Percentiles rank a stretch among this genome's conserved stretches.
Evolutionary conservation across 805 yeast genomes (phyloP).

Genomic region (Kodamaea nitidulidarum): DNA sequence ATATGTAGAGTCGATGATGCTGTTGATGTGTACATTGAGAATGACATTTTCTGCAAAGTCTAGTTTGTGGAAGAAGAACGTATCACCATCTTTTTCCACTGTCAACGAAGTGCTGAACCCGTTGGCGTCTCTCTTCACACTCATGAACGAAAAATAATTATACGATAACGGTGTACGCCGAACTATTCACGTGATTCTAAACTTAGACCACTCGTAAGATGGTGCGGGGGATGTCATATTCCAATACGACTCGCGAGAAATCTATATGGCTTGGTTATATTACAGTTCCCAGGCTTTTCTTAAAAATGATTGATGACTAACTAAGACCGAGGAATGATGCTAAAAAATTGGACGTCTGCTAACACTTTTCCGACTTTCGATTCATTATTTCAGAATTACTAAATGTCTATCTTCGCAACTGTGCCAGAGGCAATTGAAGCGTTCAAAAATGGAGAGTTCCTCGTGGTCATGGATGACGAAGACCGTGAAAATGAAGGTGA

Average conservation of each 20-base stretch:
- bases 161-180: too few relatives aligned
- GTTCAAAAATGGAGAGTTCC: conserved; percentile 64
- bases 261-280: too few relatives aligned
- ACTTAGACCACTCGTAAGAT: too few relatives aligned
- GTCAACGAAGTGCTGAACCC: conserved; percentile 12
- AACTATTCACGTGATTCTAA: too few relatives aligned
- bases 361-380: background rate
- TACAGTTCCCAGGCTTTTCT: too few relatives aligned
- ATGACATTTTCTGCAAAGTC: conserved; percentile 38
- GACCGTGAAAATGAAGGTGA: conserved; percentile 97
- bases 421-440: conserved; percentile 16
- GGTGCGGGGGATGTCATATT: too few relatives aligned
- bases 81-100: conserved; percentile 6
- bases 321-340: too few relatives aligned
- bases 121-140: conserved; percentile 6
- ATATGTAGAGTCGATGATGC: conserved; percentile 49
- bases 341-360: background rate
- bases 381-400: too few relatives aligned
- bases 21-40: conserved; percentile 38
- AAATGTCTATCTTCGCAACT: conserved; percentile 9
- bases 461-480: conserved; percentile 96
- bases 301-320: too few relatives aligned
- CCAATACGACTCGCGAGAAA: too few relatives aligned
- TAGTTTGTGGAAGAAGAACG: conserved; percentile 20
- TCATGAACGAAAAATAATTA: conserved; percentile 1